Base-by-base conservation (phyloP, 352 stramenopile genomes). In the Phytophthora colocasiae region DNA sequence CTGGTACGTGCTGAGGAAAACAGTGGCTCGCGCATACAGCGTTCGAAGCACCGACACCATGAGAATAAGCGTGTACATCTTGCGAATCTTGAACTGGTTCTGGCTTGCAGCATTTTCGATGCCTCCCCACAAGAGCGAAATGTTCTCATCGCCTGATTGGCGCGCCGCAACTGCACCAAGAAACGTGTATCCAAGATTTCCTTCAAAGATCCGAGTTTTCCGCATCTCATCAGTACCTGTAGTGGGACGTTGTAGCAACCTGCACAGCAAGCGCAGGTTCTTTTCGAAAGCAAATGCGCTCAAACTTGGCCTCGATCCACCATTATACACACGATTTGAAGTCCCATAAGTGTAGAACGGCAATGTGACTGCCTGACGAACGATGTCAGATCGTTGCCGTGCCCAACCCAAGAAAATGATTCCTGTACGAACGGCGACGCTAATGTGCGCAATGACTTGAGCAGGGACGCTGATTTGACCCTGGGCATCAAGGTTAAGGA, bases 31-130 rank as follows among this genome's bases (percentile, higher is more conserved):
- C 5, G 83, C 86, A 59, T 92, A 88, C 14, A 92, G 58, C 6
- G 87, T 93, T 4, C 87, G 81, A 14, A 95, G 68, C 15, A 95
- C 78, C 4, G 86, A 92, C 14, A 93, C 85, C 78, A 95, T 90
- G 2, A 93, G 65, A 62, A 95, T 91, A 0, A 91, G 60, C 26
- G 81, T 87, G 73, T 95, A 95, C 83, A 95, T 90, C 68, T 90
- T 90, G 38, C 83, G 84, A 45, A 91, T 74, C 53, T 91, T 90
- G 38, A 73, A 74, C 40, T 83, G 72, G 44, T 84, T 80, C 11
- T 60, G 66, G 29, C 44, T 71, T 41, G 45, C 52, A 26, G 70
- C 51, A 1, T 59, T 68, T 39, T 77, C 52, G 17, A 77, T 62
- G 12, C 60, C 71, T 51, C 66, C 71, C 74, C 74, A 82, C 31